A percentile compares a stretch with the other conserved stretches of the same genome.
These are phyloP conservation scores for Plasmodium ovale DNA, from an alignment of 169 alveolate genomes.

Conservation along the genomic window DNA sequence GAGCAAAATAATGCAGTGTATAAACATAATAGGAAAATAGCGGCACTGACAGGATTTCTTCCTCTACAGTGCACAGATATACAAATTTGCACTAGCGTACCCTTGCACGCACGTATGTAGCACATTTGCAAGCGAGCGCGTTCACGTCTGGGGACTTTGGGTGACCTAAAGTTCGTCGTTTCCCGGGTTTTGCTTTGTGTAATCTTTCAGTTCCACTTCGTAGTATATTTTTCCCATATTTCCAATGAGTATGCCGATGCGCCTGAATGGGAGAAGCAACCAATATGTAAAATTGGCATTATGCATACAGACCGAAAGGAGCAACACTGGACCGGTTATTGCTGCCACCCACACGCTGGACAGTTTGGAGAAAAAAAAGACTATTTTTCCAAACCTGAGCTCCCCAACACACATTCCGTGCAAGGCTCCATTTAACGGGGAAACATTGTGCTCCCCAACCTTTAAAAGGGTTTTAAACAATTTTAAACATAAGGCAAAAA, in stretches of 20 bases:
- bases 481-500: not conserved
- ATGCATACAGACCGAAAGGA: not conserved
- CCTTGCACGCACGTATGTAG: too few species aligned
- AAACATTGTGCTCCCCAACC: slow-evolving; percentile 84
- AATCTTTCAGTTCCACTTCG: slow-evolving; percentile 77
- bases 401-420: slow-evolving; percentile 85
- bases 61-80: too few species aligned
- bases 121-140: too few species aligned
- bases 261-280: slow-evolving; percentile 36
- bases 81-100: too few species aligned
- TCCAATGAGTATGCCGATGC: slow-evolving; percentile 84
- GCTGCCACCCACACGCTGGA: too few species aligned
- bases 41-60: too few species aligned
- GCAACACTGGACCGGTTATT: too few species aligned
- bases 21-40: too few species aligned
- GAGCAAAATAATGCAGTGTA: too few species aligned
- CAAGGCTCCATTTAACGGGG: slow-evolving; percentile 82
- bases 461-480: slow-evolving; percentile 9
- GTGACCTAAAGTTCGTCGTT: slow-evolving; percentile 25
- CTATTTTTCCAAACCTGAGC: slow-evolving; percentile 74
- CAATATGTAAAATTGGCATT: not conserved
- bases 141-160: too few species aligned
- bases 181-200: slow-evolving; percentile 26
- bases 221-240: slow-evolving; percentile 81
- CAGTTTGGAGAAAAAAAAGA: not conserved